Base-by-base conservation (phyloP, 1,139 yeast genomes). In the Saccharomyces hybrid region DNA sequence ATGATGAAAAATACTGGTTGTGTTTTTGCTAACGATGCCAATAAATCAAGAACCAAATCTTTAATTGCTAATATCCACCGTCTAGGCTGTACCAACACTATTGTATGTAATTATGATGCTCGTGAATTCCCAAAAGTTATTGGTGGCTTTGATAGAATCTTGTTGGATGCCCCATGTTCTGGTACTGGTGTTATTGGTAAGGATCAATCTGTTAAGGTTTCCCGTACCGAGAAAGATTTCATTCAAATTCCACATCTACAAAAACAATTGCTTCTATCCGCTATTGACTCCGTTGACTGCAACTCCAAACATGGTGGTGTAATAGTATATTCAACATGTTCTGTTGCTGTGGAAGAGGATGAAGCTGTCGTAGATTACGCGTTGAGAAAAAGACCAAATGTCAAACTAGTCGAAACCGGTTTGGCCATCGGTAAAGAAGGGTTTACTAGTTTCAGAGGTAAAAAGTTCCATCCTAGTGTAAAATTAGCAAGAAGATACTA, bases 171-270 rank as follows among this genome's bases (percentile, higher is more conserved):
- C 34, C 99, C 99, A 62, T 95, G 99, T 75, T 90, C 99, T 2
- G 99, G 99, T 76, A 93, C 99, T 3, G 99, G 99, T 76, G 99
- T 95, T 64, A 91, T 95, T 70, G 95, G 96, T 59, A 95, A 95
- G 75, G 99, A 95, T 75, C 96, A 90, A 68, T 85, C 90, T 53
- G 98, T 93, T 59, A 95, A 95, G 73, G 86, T 88, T 14, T 86
- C 87, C 62, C 86, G 98, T 77, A 89, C 96, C 21, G 98, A 90
- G 69, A 90, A 90, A 73, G 99, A 95, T 73, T 95, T 93, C 71
- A 86, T 91, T 64, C 96, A 93, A 73, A 87, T 95, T 64, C 99
- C 99, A 54, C 97, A 91, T 71, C 78, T 95, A 64, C 99, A 95
- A 72, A 93, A 91, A 72, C 99, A 95, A 75, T 79, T 95, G 63